These are phyloP conservation scores for Aegilops umbellulata DNA, from an alignment of 176 grass and related monocot species.

Conservation along the genomic window DNA sequence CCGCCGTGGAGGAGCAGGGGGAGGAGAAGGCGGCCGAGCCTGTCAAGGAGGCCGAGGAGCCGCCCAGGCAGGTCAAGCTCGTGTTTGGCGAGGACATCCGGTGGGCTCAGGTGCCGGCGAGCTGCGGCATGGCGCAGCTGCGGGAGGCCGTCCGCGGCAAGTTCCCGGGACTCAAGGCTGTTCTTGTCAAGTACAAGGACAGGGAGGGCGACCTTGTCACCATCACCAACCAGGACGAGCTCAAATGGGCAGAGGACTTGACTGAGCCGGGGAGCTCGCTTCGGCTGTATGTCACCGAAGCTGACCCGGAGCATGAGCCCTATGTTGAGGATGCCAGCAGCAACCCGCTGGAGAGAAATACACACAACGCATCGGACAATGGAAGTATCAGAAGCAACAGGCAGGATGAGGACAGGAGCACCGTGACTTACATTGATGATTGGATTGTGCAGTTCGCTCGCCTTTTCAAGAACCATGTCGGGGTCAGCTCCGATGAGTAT, in stretches of 20 bases:
- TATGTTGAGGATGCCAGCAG: constrained; percentile 34
- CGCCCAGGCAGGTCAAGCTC: constrained; percentile 65
- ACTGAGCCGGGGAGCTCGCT: constrained; percentile 60
- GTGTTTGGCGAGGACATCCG: constrained; percentile 91
- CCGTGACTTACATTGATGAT: constrained; percentile 64
- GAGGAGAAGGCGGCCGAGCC: constrained; percentile 31
- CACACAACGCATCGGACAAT: constrained; percentile 41
- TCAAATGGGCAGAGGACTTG: constrained; percentile 75
- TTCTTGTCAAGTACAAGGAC: constrained; percentile 89
- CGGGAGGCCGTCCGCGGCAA: constrained; percentile 63
- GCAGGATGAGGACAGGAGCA: constrained; percentile 48
- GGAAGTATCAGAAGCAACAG: constrained; percentile 55
- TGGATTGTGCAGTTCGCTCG: constrained; percentile 83
- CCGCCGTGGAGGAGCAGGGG: constrained; percentile 37
- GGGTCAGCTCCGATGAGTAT: constrained; percentile 73
- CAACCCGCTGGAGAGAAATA: constrained; percentile 32
- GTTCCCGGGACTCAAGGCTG: constrained; percentile 66
- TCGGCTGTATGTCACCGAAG: constrained; percentile 69
- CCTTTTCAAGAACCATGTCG: constrained; percentile 82
- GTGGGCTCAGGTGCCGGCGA: constrained; percentile 68
- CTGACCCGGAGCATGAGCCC: constrained; percentile 65
- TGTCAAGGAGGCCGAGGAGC: constrained; percentile 43
- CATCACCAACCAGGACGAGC: constrained; percentile 79
- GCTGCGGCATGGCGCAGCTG: constrained; percentile 63
- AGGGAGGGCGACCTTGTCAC: constrained; percentile 93